Percentiles rank a stretch among this genome's conserved stretches.
Evolutionary conservation across 2,329 filamentous ascomycete species (phyloP).

Genomic region (Aspergillus brasiliensis): DNA sequence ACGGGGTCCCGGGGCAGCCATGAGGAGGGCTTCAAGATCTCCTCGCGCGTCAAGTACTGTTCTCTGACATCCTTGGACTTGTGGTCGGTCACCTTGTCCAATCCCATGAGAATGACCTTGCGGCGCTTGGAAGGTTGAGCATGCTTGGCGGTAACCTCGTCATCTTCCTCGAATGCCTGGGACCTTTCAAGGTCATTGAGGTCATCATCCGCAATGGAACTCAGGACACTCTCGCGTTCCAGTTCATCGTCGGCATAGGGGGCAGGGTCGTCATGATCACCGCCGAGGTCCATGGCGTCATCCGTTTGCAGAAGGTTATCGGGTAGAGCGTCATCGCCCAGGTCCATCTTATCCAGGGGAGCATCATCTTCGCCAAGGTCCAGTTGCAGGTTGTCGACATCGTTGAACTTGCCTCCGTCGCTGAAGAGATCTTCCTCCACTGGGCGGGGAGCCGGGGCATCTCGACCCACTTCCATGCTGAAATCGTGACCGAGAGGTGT

Average conservation of each 20-base stretch:
- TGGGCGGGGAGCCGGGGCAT: constrained; percentile 69
- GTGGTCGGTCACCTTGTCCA: constrained; percentile 80
- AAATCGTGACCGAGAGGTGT: constrained; percentile 66
- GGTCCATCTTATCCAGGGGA: constrained; percentile 43
- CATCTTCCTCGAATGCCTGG: constrained; percentile 52
- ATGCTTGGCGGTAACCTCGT: constrained; percentile 58
- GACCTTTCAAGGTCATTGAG: constrained; percentile 46
- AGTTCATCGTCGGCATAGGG: constrained; percentile 52
- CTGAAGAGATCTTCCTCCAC: constrained; percentile 57
- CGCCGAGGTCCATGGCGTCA: constrained; percentile 55
- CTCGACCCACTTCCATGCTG: constrained; percentile 88
- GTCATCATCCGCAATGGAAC: constrained; percentile 67
- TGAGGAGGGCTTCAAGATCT: constrained; percentile 78
- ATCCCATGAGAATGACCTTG: constrained; percentile 67
- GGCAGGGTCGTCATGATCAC: constrained; percentile 56
- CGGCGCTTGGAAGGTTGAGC: constrained; percentile 77
- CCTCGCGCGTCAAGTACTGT: constrained; percentile 81
- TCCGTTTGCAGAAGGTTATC: constrained; percentile 59
- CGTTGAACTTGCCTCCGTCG: constrained; percentile 66
- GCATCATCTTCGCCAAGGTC: constrained; percentile 52
- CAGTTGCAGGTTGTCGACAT: constrained; percentile 50
- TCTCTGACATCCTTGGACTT: constrained; percentile 77
- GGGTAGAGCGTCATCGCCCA: constrained; percentile 38
- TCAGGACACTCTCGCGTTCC: constrained; percentile 67
- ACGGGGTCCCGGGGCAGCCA: constrained; percentile 88